Evolutionary conservation across 2,329 filamentous ascomycete genomes (phyloP).

Genomic region (Xylaria sp.): DNA sequence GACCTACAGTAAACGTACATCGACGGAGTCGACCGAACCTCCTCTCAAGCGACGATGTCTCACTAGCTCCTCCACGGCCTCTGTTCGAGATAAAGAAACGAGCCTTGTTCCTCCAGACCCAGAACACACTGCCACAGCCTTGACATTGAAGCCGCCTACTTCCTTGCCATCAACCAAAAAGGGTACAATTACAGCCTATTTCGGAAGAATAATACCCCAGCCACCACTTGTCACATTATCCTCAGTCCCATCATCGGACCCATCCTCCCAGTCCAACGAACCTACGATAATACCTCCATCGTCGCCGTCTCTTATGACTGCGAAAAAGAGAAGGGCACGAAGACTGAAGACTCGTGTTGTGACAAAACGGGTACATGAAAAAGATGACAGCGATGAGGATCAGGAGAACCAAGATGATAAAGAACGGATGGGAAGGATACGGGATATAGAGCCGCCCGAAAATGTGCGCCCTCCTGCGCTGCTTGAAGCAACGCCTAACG

Average conservation of each 20-base stretch:
- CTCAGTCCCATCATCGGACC: slow-evolving; percentile 38
- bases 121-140: neutral
- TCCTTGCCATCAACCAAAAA: slow-evolving; percentile 38
- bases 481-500: slow-evolving; percentile 29
- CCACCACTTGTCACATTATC: slow-evolving; percentile 29
- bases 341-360: slow-evolving; percentile 49
- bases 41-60: slow-evolving; percentile 42
- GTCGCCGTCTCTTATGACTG: slow-evolving; percentile 40
- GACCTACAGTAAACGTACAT: slow-evolving; percentile 52
- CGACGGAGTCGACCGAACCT: slow-evolving; percentile 41
- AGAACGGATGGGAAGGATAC: neutral
- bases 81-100: neutral
- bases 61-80: slow-evolving; percentile 4
- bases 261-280: slow-evolving; percentile 33
- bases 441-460: neutral
- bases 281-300: slow-evolving; percentile 48
- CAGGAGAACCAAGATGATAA: slow-evolving; percentile 2
- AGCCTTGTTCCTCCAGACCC: neutral
- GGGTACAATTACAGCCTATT: slow-evolving; percentile 48
- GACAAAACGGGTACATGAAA: slow-evolving; percentile 27
- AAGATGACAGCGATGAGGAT: slow-evolving; percentile 28
- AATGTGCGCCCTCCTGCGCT: neutral
- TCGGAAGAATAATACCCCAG: slow-evolving; percentile 43
- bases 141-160: neutral
- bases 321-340: slow-evolving; percentile 45